Evolutionary conservation across 306 rosid genomes (phyloP).

Genomic region (Cicer chorassanicum): DNA sequence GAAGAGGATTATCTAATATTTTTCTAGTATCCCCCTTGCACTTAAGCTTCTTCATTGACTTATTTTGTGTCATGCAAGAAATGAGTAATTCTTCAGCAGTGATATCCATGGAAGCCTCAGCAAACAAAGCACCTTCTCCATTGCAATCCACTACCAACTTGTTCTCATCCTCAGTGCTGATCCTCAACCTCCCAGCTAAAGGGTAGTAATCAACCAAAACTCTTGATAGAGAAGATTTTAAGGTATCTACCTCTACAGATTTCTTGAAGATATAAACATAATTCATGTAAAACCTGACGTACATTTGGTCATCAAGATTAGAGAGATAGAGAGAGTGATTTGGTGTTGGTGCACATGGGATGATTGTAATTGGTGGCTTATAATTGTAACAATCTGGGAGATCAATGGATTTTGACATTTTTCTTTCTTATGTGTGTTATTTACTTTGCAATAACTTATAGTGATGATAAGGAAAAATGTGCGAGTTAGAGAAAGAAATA

Average conservation of each 20-base stretch:
- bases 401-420: slow-evolving; percentile 56
- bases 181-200: slow-evolving; percentile 70
- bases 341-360: slow-evolving; percentile 70
- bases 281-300: slow-evolving; percentile 56
- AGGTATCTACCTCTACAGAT: slow-evolving; percentile 49
- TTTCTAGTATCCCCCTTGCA: slow-evolving; percentile 50
- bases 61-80: slow-evolving; percentile 56
- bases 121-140: slow-evolving; percentile 74
- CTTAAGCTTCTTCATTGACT: slow-evolving; percentile 72
- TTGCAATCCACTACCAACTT: slow-evolving; percentile 81
- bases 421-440: no score
- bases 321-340: slow-evolving; percentile 71
- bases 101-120: slow-evolving; percentile 74
- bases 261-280: slow-evolving; percentile 67
- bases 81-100: slow-evolving; percentile 60
- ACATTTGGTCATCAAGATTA: slow-evolving; percentile 77
- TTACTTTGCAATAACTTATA: no score
- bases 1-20: slow-evolving; percentile 73
- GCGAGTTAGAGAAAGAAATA: no score
- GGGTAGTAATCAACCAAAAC: slow-evolving; percentile 80
- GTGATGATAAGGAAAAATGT: no score
- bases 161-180: slow-evolving; percentile 47
- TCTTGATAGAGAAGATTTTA: slow-evolving; percentile 64
- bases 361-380: slow-evolving; percentile 51
- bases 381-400: slow-evolving; percentile 71